Base-by-base conservation (phyloP, 148 eudicot genomes). In the Simmondsia chinensis region DNA sequence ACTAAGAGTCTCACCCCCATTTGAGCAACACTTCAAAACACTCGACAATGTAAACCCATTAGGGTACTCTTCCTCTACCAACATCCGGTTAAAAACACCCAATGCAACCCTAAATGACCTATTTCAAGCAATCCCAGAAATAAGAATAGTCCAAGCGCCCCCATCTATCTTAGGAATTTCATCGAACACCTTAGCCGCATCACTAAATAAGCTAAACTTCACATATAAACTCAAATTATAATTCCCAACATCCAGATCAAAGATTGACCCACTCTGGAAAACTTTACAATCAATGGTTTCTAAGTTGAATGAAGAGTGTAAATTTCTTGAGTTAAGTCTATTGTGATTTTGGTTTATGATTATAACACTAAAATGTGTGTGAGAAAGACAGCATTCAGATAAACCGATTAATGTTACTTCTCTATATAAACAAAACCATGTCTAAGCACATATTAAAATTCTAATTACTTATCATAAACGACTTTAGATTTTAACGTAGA, bases 31-130 rank as follows among this genome's bases (percentile, higher is more conserved):
- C 72, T 77, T 87, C 32, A 87, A 71, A 26, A 72, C 74, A 57
- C 85, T 80, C 16, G 96, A 76, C 46, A 87, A 53, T 1, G 89
- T 87, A 61, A 76, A 79, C 36, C 58, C 72, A 61, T 80, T 87
- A 2, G 94, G 96, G 45, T 56, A 56, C 34, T 56, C 60, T 4
- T 80, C 74, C 32, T 70, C 66, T 7, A 19, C 49, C 17, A 60
- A 56, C 96, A 87, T 87, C 33, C 63, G 10, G 5, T 53, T 7
- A 33, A 80, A 87, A 10, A 33, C 38, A 52, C 51, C 70, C 54
- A 87, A 33, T 18, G 69, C 88, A 40, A 36, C 29, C 20, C 50
- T 14, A 57, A 54, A 63, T 14, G 42, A 56, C 29, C 83, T 72
- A 5, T 22, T 34, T 20, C 65, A 61, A 29, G 80, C 60, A 24